phyloP scores from a whole-genome alignment of 2,329 filamentous ascomycete species.

The Fusarium agapanthi region DNA sequence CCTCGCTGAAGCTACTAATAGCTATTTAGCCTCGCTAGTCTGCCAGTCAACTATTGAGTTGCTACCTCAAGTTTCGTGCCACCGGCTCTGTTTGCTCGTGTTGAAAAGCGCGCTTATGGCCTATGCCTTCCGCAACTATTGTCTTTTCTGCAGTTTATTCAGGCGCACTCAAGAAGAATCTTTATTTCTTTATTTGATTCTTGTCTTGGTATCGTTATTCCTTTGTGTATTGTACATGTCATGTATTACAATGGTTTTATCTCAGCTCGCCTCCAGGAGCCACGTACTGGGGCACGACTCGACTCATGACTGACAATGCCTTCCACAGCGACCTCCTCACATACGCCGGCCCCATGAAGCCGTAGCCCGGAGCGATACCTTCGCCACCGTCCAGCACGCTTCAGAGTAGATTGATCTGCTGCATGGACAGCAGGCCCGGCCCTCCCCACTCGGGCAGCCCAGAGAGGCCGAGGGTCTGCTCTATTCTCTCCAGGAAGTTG shows the following conservation, averaged over 20 bases:
- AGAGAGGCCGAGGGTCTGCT: background rate
- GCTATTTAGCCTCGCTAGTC: too few relatives aligned
- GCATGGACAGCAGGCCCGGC: background rate
- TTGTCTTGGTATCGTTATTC: background rate
- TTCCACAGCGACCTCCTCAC: background rate
- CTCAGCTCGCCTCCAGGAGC: background rate
- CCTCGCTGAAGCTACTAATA: too few relatives aligned
- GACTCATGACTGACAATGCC: background rate
- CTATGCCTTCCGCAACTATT: too few relatives aligned
- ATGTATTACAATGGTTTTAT: fast-evolving
- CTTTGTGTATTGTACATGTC: fast-evolving
- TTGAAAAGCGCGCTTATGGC: too few relatives aligned
- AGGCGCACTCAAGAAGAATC: too few relatives aligned
- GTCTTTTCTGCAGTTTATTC: too few relatives aligned
- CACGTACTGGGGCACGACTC: background rate
- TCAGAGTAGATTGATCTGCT: background rate
- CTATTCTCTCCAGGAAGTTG: background rate
- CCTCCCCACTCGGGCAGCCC: background rate
- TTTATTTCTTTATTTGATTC: background rate
- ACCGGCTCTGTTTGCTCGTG: too few relatives aligned
- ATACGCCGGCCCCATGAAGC: background rate
- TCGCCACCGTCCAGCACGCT: background rate
- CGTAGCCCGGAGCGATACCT: fast-evolving
- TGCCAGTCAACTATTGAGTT: too few relatives aligned
- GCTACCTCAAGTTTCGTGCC: too few relatives aligned